Base-by-base conservation (phyloP, 2,329 filamentous ascomycete genomes). In the Cladosporium sp. region DNA sequence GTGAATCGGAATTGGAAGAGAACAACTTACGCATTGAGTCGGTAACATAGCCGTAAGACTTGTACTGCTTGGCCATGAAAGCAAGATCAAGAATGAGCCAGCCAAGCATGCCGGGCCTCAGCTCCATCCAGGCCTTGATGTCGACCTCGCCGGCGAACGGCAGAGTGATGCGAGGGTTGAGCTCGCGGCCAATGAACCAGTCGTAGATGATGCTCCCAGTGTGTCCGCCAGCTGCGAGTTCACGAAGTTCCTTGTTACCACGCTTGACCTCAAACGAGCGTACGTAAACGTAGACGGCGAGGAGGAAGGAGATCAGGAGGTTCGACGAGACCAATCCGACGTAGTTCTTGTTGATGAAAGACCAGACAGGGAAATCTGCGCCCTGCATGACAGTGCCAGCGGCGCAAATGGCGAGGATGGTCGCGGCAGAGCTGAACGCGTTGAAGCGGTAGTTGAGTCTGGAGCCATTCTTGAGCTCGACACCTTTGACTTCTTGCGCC, bases 131-230 rank as follows among this genome's bases (percentile, higher is more conserved):
- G 67, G 89, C 84, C 80, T 97, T 97, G 79, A 98, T 90, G 75
- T 98, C 94, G 58, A 97, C 84, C 71, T 92, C 90, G 66, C 92
- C 92, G 69, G 97, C 84, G 58, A 96, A 77, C 2, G 93, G 93
- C 26, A 97, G 80, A 0, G 84, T 87, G 66, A 96, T 79, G 58
- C 93, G 91, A 3, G 94, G 94, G 79, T 98, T 98, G 67, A 98
- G 88, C 78, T 98, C 94, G 30, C 94, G 91, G 23, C 94, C 94
- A 70, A 98, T 97, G 80, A 93, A 98, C 88, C 92, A 98, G 79
- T 98, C 94, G 77, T 98, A 97, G 43, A 97, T 79, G 68, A 92
- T 81, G 78, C 96, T 97, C 65, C 93, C 93, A 1, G 88, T 88
- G 74, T 91, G 86, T 18, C 93, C 93, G 51, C 93, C 93, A 1